Evolutionary conservation across 75 land plant genomes (phyloP), one percentile per base, ranked within the genome.

Genomic region (Pinus albicaulis): DNA sequence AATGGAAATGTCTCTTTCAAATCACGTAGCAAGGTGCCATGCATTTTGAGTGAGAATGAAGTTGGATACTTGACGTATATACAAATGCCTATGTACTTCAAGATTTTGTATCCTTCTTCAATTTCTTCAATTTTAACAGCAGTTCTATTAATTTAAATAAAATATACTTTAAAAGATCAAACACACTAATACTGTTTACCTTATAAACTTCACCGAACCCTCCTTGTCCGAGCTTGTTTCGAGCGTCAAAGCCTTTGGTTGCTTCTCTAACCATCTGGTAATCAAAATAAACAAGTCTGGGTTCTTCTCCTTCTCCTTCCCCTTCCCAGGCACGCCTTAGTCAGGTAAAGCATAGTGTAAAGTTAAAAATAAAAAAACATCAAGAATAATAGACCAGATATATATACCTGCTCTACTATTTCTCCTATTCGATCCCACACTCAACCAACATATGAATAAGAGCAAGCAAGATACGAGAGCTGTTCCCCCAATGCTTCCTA

Each of bases 151-250:
- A 17, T 8, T 22, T 22, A 62, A 4, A 62, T 22, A 62, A 20
- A 60, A n/a, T 60, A n/a, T 24, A 62, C 12, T 10, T 11, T 11
- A 11, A 10, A 62, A 62, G 10, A 15, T 8, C 25, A 62, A 22
- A 62, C 25, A 62, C 16, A 22, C 12, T 22, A 62, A 22, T 22
- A 7, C 65, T 38, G 53, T 71, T 68, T 48, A 77, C 78, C 78
- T 77, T 77, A 13, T 77, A 77, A 11, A 77, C 78, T 15, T 26
- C 52, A 22, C 76, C 78, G 38, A 44, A 77, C 7, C 75, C 73
- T 68, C 78, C 78, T 41, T 77, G 22, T 8, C 78, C 78, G n/a
- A 76, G 10, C 28, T 76, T 76, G 41, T 76, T 76, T 48, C 17
- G 38, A 22, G 76, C 24, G 3, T 34, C 38, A 48, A 76, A 76